These are phyloP conservation scores for Rubia tinctorum DNA, from an alignment of 305 asterid species.

Conservation along the genomic window DNA sequence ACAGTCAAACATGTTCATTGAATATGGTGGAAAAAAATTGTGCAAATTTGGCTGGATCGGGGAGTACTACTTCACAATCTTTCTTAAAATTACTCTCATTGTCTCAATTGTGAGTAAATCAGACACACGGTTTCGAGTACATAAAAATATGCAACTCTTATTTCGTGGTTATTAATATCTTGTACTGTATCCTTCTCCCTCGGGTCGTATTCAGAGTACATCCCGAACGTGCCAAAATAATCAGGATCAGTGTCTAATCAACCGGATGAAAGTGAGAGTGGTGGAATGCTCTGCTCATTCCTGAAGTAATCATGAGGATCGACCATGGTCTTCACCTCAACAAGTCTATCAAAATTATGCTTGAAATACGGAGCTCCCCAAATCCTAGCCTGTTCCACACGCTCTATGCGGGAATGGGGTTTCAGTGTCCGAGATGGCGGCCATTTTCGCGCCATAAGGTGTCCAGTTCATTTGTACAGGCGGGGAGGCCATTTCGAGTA, in stretches of 20 bases:
- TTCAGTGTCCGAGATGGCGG: slow-evolving; percentile 16
- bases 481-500: background rate
- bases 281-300: slow-evolving; percentile 14
- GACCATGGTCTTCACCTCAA: background rate
- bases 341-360: slow-evolving; percentile 8
- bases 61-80: too few species aligned
- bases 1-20: too few species aligned
- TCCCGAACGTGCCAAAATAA: background rate
- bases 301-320: slow-evolving; percentile 15
- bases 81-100: too few species aligned
- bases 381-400: slow-evolving; percentile 3
- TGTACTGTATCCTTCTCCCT: background rate
- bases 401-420: slow-evolving; percentile 18
- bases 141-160: too few species aligned
- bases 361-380: slow-evolving; percentile 16
- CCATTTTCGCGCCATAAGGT: slow-evolving; percentile 27
- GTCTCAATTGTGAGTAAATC: too few species aligned
- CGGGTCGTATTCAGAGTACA: background rate
- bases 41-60: too few species aligned
- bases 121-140: too few species aligned
- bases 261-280: background rate
- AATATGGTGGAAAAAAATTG: too few species aligned
- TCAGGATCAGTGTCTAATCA: background rate
- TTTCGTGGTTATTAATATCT: too few species aligned
- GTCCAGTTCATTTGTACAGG: slow-evolving; percentile 9